Evolutionary conservation across 768 basidiomycete species (phyloP), one percentile per base, ranked within the genome.

Genomic region (Favolaschia claudopus): DNA sequence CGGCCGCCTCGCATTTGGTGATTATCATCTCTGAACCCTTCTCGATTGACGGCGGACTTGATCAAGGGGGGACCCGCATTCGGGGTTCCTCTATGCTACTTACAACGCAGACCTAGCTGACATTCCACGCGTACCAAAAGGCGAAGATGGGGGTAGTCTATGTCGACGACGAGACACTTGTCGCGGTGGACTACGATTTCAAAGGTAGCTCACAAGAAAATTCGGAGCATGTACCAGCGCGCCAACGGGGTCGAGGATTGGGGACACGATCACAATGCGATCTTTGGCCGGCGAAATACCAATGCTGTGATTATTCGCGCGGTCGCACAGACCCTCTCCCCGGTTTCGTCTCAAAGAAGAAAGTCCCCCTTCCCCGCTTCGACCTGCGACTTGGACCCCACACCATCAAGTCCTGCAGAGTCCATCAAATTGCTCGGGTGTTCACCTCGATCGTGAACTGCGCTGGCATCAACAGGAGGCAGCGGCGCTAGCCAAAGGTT

Each of bases 371-470:
- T 6, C 45, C 43, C 5, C 17, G 46, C 2, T 29, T 28, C 15
- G 13, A 24, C 8, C 53, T 66, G 9, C 14, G 22, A 20, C 58
- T 74, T 3, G 43, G 44, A 2, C 28, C 33, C 2, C 32, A 65
- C 25, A 45, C 42, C 20, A 69, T 75, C 43, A 32, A 55, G n/a
- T 60, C n/a, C 72, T 6, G 15, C 47, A 10, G 24, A 17, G 7
- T 32, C 52, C 1, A 58, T 67, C 49, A 71, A 69, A 32, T 72
- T 73, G 50, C 67, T 78, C 0, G n/a, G 77, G 76, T 0, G 56
- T 79, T 0, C 67, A 65, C 29, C 65, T 74, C 37, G 75, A 78
- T 62, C 43, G 67, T 1, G 64, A 67, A 36, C 58, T 79, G 3
- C 20, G 58, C 0, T 77, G 69, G 59, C 55, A 68, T 8, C 52